These are phyloP conservation scores for Diaporthe vaccinii DNA, from an alignment of 2,329 filamentous ascomycete genomes.

Conservation along the genomic window DNA sequence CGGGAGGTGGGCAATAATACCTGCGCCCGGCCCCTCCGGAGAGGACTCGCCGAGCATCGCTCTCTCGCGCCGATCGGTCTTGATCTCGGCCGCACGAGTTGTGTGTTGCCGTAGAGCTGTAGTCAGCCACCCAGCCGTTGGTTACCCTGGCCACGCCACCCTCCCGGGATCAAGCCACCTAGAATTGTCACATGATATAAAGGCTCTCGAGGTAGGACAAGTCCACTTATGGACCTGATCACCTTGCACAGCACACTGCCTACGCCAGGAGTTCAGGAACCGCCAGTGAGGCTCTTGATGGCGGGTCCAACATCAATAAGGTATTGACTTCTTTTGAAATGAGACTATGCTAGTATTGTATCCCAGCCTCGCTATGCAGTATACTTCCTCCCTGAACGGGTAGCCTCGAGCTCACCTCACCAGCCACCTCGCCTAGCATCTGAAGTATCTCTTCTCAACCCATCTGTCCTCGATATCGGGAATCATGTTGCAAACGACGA, in stretches of 20 bases:
- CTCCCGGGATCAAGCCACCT: not conserved
- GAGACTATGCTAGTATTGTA: not conserved
- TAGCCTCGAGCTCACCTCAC: not conserved
- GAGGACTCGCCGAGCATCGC: not conserved
- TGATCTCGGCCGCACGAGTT: constrained; percentile 17
- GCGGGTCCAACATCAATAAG: not conserved
- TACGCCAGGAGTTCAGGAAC: not conserved
- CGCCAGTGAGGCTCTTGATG: not conserved
- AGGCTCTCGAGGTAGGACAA: not conserved
- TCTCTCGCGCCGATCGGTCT: constrained; percentile 30
- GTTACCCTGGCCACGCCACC: not conserved
- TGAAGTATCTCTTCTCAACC: constrained; percentile 91
- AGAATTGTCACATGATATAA: not conserved
- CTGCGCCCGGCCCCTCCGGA: not conserved
- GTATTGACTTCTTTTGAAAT: not conserved
- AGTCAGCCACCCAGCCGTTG: not conserved
- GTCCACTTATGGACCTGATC: not conserved
- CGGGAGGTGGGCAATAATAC: not conserved
- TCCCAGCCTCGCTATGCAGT: constrained; percentile 35
- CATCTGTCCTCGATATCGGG: constrained; percentile 87
- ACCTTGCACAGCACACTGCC: not conserved
- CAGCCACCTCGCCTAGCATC: constrained; percentile 71
- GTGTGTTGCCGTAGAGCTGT: too few species aligned
- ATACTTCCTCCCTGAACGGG: not conserved
- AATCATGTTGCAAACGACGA: constrained; percentile 87